Conservation (phyloP, 371 early-diverging fungal genomes). For the Rhizopus stolonifer region DNA sequence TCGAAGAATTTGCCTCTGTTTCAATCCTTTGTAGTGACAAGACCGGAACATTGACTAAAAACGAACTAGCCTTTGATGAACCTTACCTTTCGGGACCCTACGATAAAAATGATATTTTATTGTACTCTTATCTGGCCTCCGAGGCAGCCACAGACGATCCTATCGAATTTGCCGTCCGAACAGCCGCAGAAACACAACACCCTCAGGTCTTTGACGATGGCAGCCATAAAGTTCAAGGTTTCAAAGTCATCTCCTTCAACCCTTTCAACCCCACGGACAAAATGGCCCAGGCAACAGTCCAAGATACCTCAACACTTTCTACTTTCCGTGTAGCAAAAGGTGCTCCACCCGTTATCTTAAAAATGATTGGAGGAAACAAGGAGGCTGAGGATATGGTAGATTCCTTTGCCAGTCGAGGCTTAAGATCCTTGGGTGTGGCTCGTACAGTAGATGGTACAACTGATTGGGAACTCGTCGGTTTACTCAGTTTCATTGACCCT, state of each 20-base stretch:
- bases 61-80: slow-evolving; percentile 87
- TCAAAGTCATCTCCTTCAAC: slow-evolving; percentile 77
- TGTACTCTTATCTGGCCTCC: slow-evolving; percentile 84
- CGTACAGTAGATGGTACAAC: slow-evolving; percentile 50
- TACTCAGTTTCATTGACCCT: slow-evolving; percentile 80
- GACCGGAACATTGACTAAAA: slow-evolving; percentile 94
- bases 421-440: slow-evolving; percentile 73
- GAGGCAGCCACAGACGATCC: slow-evolving; percentile 93
- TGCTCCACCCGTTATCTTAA: slow-evolving; percentile 61
- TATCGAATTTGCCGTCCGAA: slow-evolving; percentile 88
- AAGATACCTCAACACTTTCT: slow-evolving; percentile 68
- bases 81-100: slow-evolving; percentile 79
- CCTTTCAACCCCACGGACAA: slow-evolving; percentile 83
- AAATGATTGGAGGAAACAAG: slow-evolving; percentile 57
- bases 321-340: slow-evolving; percentile 66
- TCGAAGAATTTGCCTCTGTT: slow-evolving; percentile 93
- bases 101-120: slow-evolving; percentile 80
- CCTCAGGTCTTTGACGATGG: slow-evolving; percentile 60
- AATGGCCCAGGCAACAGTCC: slow-evolving; percentile 86
- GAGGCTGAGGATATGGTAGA: slow-evolving; percentile 53
- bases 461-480: slow-evolving; percentile 59
- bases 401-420: slow-evolving; percentile 68
- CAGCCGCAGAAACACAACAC: slow-evolving; percentile 81
- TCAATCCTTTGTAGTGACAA: slow-evolving; percentile 94
- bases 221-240: slow-evolving; percentile 60